phyloP scores from a whole-genome alignment of 208 protist genomes.

The Kentomonas sorsogonicus region DNA sequence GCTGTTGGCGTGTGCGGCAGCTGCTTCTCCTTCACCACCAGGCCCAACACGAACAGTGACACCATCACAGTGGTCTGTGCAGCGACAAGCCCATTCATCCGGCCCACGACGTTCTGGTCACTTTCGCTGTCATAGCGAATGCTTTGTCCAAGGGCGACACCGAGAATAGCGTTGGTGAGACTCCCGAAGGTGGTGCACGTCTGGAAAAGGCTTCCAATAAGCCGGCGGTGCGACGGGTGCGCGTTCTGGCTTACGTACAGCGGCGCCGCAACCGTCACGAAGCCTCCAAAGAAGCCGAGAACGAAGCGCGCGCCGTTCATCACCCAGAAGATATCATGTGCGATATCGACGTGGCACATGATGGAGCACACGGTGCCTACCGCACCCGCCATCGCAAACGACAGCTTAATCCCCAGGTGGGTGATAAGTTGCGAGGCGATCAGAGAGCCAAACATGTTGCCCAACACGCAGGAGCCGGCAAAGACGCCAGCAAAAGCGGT shows the following conservation, averaged over 20 bases:
- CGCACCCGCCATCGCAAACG: slow-evolving; percentile 54
- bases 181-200: slow-evolving; percentile 80
- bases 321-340: slow-evolving; percentile 56
- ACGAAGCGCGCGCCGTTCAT: slow-evolving; percentile 62
- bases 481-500: slow-evolving; percentile 82
- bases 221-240: slow-evolving; percentile 35
- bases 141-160: slow-evolving; percentile 48
- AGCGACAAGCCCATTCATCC: slow-evolving; percentile 62
- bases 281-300: slow-evolving; percentile 59
- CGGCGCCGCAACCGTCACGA: slow-evolving; percentile 51
- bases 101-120: slow-evolving; percentile 40
- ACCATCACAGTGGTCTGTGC: slow-evolving; percentile 54
- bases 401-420: slow-evolving; percentile 41
- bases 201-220: slow-evolving; percentile 71
- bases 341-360: slow-evolving; percentile 51
- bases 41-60: slow-evolving; percentile 37
- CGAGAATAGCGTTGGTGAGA: slow-evolving; percentile 62
- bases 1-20: no score
- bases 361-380: slow-evolving; percentile 42
- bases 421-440: slow-evolving; percentile 39
- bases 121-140: slow-evolving; percentile 20
- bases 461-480: slow-evolving; percentile 73
- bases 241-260: slow-evolving; percentile 76
- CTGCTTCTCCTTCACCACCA: no score
- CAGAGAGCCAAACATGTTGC: slow-evolving; percentile 67